Conservation (phyloP, 805 yeast species). For the Allodekkera sacchari region DNA sequence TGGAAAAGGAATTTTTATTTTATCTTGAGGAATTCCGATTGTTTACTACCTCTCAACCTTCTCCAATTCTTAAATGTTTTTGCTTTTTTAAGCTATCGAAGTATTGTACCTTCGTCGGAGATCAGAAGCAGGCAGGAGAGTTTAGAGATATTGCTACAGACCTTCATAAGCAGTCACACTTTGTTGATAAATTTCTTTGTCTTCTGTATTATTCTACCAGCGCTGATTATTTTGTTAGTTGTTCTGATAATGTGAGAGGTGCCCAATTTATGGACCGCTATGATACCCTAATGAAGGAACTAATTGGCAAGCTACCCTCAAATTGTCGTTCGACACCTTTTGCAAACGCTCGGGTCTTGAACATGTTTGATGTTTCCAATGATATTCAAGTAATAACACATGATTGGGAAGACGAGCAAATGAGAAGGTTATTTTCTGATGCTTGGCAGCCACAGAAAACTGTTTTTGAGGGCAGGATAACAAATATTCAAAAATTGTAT, state of each 20-base stretch:
- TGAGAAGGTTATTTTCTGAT: too few species aligned
- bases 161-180: neutral
- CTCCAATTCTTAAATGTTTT: conserved; percentile 17
- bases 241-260: neutral
- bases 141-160: conserved; percentile 4
- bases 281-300: too few species aligned
- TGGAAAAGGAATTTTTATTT: conserved; percentile 49
- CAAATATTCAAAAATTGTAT: too few species aligned
- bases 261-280: too few species aligned
- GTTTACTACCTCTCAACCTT: conserved; percentile 25
- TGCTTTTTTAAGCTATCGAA: conserved; percentile 15
- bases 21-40: conserved; percentile 42
- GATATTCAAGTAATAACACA: too few species aligned
- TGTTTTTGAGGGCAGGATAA: too few species aligned
- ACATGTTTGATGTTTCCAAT: too few species aligned
- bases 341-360: too few species aligned
- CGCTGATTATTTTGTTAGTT: conserved; percentile 4
- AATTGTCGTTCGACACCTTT: too few species aligned
- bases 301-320: too few species aligned
- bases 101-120: conserved; percentile 13
- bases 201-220: neutral
- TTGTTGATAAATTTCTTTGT: conserved; percentile 1
- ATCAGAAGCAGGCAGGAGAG: conserved; percentile 8
- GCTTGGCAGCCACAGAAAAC: too few species aligned
- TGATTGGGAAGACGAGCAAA: too few species aligned